Conservation (phyloP, 148 eudicot species). For the Linanthus parryae region DNA sequence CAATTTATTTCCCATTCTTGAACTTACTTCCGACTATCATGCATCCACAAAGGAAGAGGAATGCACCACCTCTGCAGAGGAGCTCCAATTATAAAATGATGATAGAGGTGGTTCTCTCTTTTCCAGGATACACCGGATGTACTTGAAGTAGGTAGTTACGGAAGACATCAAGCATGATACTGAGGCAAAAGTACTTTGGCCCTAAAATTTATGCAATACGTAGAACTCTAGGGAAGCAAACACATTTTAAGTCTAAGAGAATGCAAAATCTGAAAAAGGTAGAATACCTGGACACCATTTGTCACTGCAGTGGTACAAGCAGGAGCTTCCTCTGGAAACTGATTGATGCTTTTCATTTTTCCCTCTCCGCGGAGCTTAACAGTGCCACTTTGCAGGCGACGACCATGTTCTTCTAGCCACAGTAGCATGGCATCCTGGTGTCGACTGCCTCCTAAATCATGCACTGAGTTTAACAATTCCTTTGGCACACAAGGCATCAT, state of each 20-base stretch:
- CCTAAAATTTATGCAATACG: too few species aligned
- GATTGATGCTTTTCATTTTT: conserved; percentile 40
- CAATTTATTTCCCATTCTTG: too few species aligned
- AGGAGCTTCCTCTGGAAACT: conserved; percentile 67
- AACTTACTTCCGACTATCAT: too few species aligned
- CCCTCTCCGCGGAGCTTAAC: conserved; percentile 51
- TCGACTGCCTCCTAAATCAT: conserved; percentile 17
- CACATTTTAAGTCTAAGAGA: too few species aligned
- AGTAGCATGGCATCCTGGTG: conserved; percentile 68
- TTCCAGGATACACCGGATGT: not conserved
- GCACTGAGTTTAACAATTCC: conserved; percentile 31
- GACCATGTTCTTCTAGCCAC: conserved; percentile 93
- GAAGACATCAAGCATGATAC: not conserved
- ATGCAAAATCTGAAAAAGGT: too few species aligned
- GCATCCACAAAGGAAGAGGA: too few species aligned
- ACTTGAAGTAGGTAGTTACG: not conserved
- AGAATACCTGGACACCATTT: conserved; percentile 79
- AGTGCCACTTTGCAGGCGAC: conserved; percentile 62
- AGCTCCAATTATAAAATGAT: too few species aligned
- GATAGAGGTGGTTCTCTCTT: not conserved
- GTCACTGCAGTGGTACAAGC: conserved; percentile 65
- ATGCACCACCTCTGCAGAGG: too few species aligned
- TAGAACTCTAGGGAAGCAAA: too few species aligned
- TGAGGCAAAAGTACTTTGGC: not conserved
- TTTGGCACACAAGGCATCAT: conserved; percentile 92